A percentile compares a stretch with the other conserved stretches of the same genome.
Evolutionary conservation across 1,139 yeast species (phyloP).

Genomic region (Yamadazyma buinensis): DNA sequence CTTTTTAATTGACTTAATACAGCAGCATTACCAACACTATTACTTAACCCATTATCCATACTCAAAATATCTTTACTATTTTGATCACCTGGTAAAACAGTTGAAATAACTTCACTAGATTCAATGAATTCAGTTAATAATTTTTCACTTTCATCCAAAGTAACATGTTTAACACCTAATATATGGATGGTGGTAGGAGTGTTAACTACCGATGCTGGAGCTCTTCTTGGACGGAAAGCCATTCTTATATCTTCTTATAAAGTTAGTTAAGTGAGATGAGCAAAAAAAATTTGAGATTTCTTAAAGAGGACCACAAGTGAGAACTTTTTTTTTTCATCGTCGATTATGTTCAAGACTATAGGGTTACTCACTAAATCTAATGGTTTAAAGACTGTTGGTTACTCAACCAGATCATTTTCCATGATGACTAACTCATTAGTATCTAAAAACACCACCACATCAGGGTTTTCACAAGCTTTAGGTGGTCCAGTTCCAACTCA

Average conservation of each 20-base stretch:
- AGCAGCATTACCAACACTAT: conserved; percentile 26
- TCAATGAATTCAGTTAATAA: conserved; percentile 45
- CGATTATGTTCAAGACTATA: no score
- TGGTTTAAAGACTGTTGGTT: no score
- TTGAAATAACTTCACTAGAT: conserved; percentile 28
- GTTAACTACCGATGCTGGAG: conserved; percentile 43
- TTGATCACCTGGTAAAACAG: conserved; percentile 16
- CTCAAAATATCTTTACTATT: conserved; percentile 8
- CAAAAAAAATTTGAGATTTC: no score
- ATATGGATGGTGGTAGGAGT: conserved; percentile 46
- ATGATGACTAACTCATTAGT: conserved; percentile 3
- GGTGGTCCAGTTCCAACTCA: no score
- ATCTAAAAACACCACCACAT: neutral
- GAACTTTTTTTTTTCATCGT: no score
- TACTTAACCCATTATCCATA: conserved; percentile 19
- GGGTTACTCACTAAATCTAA: no score
- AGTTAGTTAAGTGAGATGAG: no score
- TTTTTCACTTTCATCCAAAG: conserved; percentile 41
- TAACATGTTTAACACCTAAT: conserved; percentile 22
- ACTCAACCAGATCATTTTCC: no score
- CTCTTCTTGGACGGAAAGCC: conserved; percentile 36
- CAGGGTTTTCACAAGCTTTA: no score
- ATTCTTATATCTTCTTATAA: no score
- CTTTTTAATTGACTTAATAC: conserved; percentile 59
- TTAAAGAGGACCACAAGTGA: no score